phyloP scores from a whole-genome alignment of 768 basidiomycete species.

The Auricularia cornea region DNA sequence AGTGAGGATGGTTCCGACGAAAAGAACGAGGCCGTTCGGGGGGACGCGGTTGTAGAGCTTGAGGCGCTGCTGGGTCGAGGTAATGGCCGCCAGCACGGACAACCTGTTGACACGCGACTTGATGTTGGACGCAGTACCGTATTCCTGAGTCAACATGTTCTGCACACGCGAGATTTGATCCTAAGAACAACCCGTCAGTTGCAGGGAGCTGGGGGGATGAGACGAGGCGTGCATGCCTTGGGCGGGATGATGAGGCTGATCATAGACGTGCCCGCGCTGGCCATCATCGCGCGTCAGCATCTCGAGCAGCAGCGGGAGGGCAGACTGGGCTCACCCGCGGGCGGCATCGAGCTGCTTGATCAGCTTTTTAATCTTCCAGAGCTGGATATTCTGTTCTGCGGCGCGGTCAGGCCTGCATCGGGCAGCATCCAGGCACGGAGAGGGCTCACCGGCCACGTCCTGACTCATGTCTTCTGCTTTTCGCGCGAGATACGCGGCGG shows the following conservation, averaged over 20 bases:
- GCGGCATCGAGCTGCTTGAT: conserved; percentile 96
- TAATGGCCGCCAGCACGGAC: conserved; percentile 96
- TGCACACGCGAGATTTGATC: conserved; percentile 92
- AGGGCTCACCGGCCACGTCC: not conserved
- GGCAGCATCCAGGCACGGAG: not conserved
- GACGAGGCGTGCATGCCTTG: conserved; percentile 44
- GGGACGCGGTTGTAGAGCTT: conserved; percentile 96
- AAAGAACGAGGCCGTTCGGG: conserved; percentile 93
- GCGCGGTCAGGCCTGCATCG: not conserved
- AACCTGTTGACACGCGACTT: conserved; percentile 97
- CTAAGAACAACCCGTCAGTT: conserved; percentile 23
- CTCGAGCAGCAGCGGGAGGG: conserved; percentile 9
- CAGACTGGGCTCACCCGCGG: conserved; percentile 53
- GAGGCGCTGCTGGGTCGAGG: conserved; percentile 93
- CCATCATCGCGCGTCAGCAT: not conserved
- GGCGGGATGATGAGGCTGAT: conserved; percentile 97
- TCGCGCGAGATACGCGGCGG: not conserved
- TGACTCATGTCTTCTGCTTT: not conserved
- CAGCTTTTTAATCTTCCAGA: conserved; percentile 99
- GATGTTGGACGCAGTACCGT: conserved; percentile 99
- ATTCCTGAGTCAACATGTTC: conserved; percentile 96
- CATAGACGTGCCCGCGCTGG: conserved; percentile 94
- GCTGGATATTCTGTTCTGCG: conserved; percentile 93
- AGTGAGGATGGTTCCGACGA: conserved; percentile 95
- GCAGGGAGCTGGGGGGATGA: too few species aligned